Base-by-base conservation (phyloP, 106 monocot species). In the Apostasia ramifera region DNA sequence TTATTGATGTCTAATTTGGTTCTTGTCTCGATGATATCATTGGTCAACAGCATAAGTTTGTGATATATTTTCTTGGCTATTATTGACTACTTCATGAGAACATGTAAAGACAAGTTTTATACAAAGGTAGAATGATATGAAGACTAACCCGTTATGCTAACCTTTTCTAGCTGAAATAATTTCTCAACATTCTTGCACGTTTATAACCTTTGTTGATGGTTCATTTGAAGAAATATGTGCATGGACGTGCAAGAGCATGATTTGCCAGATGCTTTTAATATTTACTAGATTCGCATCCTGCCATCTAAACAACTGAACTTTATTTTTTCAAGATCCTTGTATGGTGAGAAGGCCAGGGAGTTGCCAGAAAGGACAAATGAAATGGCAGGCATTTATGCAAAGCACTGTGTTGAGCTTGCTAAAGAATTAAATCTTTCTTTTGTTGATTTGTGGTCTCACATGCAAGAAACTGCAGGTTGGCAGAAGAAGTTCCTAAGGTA, bases 331-430 rank as follows among this genome's bases (percentile, higher is more conserved):
- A 92, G 92, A 76, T 83, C 75, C 42, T 8, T 87, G 7, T 93
- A 93, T 81, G 97, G 89, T 49, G 90, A 89, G n/a, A 87, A 92
- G 42, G 89, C 82, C 6, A 81, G 81, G 84, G 63, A 83, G 44
- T 66, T 75, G 14, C 81, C 97, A 38, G 97, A 98, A 71, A 92
- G 97, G 73, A 98, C 97, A 45, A 98, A 98, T 56, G 83, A 92
- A 73, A 73, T 79, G 53, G 69, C 92, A 1, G 92, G 97, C 48
- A 38, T 76, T 43, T 98, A 98, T 83, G 86, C 97, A 43, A 83
- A 74, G 40, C 61, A 81, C 41, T 98, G 92, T 51, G 6, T 90
- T 59, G 83, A 85, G 43, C 68, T 98, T 5, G 92, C 92, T 42
- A 70, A 79, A 59, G 92, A 89, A 48, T 47, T 93, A 79, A 50